Base-by-base conservation (phyloP, 768 basidiomycete species). In the Mycena haematopus region DNA sequence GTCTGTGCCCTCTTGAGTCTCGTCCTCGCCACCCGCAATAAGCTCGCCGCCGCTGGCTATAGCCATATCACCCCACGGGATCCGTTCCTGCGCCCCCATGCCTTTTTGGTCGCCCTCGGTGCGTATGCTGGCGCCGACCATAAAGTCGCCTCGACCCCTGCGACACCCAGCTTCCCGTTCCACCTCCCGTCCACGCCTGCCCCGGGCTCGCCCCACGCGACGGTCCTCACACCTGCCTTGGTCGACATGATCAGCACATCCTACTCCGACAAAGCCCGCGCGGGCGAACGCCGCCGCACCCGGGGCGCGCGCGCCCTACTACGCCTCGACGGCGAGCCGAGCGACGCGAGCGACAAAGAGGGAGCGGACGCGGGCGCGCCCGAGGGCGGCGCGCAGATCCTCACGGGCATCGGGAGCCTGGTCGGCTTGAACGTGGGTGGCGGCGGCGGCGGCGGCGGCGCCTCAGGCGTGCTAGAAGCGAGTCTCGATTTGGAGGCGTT, bases 1-100 rank as follows among this genome's bases (percentile, higher is more conserved):
- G 82, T 94, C 14, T 83, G 90, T 25, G 86, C 86, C 2, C 79
- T 94, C 11, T 77, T 94, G 55, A 90, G 87, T 58, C 80, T 91
- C 51, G 83, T 93, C 33, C 79, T 91, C 21, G 78, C 84, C 40
- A 79, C 83, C 50, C 82, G 92, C 29, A 92, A 91, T 75, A 91
- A 88, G 70, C 81, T 94, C 17, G 80, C 84, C 22, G 80, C 83
- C 25, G 76, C 90, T 24, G 84, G 84, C 15, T 78, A 79, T 1
- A 36, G 45, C 14, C 38, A 21, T 21, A 33, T 56, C 27, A 76
- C 88, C 38, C 89, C 92, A 2, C 88, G 87, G 72, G 93, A 94
- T 72, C 92, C 93, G 1, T 93, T 95, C 70, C 76, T 91, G 47
- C 83, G 91, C 59, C 90, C 91, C 0, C 72, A 82, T 42, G 76